Conservation (phyloP, 2,329 filamentous ascomycete genomes). For the Metarhizium guizhouense region DNA sequence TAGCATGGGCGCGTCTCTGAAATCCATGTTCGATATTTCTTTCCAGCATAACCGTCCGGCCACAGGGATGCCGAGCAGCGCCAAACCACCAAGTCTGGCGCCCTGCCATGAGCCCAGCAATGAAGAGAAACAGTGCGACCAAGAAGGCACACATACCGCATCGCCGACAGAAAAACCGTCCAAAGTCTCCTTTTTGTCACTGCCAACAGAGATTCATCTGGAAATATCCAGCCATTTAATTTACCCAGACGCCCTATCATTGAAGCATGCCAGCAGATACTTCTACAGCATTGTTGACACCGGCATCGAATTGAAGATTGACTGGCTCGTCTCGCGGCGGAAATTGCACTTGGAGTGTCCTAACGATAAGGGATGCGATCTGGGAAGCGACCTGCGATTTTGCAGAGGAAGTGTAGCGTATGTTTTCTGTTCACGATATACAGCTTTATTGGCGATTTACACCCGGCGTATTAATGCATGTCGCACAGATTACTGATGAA, state of each 20-base stretch:
- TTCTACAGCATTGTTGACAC: slow-evolving; percentile 59
- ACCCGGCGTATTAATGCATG: neutral
- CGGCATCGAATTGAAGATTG: slow-evolving; percentile 55
- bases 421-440: slow-evolving; percentile 12
- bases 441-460: too few relatives aligned
- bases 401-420: slow-evolving; percentile 51
- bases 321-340: slow-evolving; percentile 59
- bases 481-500: slow-evolving; percentile 44
- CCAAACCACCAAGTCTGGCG: neutral
- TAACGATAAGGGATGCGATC: slow-evolving; percentile 45
- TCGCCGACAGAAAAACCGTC: neutral
- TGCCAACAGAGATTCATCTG: slow-evolving; percentile 61
- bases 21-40: too few relatives aligned
- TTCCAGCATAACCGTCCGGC: neutral
- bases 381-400: slow-evolving; percentile 51
- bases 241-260: slow-evolving; percentile 62
- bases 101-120: slow-evolving; percentile 1
- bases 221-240: slow-evolving; percentile 50
- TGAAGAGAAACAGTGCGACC: neutral
- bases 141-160: neutral
- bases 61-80: neutral
- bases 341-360: slow-evolving; percentile 57
- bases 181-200: slow-evolving; percentile 10
- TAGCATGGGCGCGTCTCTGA: too few relatives aligned
- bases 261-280: slow-evolving; percentile 57